Percentiles rank a stretch among this genome's conserved stretches.
Evolutionary conservation across 148 eudicot species (phyloP).

Genomic region (Agrostemma githago): DNA sequence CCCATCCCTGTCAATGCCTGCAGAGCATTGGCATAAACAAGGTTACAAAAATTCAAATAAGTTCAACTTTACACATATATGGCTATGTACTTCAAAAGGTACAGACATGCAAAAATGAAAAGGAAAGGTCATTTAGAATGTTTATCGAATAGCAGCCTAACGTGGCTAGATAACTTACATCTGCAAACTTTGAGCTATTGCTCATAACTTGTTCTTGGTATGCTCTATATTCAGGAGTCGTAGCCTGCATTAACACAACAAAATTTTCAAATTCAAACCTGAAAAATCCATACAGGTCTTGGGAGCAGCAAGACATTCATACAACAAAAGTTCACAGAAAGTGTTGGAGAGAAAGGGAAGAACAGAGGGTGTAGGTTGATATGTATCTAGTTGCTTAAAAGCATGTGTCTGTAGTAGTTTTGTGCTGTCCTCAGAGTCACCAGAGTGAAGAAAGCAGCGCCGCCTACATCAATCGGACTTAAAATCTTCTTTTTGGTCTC

Average conservation of each 20-base stretch:
- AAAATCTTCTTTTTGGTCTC: not conserved
- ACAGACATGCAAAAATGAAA: not conserved
- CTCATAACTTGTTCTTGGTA: conserved; percentile 98
- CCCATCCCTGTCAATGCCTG: conserved; percentile 67
- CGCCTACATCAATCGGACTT: not conserved
- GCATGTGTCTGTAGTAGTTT: not conserved
- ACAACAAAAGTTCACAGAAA: not conserved
- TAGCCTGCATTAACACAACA: conserved; percentile 46
- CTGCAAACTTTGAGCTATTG: conserved; percentile 83
- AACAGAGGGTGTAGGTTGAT: not conserved
- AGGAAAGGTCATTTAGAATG: not conserved
- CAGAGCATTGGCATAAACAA: conserved; percentile 26
- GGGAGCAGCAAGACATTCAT: conserved; percentile 7
- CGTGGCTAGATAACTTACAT: conserved; percentile 39
- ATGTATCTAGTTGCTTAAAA: not conserved
- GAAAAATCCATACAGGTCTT: not conserved
- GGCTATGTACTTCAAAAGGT: not conserved
- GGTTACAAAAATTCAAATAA: not conserved
- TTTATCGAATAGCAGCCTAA: not conserved
- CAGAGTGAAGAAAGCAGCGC: not conserved
- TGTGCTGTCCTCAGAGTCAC: not conserved
- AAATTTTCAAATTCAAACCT: conserved; percentile 10
- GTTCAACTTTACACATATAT: not conserved
- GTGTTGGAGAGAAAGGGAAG: not conserved
- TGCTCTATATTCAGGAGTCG: conserved; percentile 85